Base-by-base conservation (phyloP, 257 asterid species). In the Solanum piurae region DNA sequence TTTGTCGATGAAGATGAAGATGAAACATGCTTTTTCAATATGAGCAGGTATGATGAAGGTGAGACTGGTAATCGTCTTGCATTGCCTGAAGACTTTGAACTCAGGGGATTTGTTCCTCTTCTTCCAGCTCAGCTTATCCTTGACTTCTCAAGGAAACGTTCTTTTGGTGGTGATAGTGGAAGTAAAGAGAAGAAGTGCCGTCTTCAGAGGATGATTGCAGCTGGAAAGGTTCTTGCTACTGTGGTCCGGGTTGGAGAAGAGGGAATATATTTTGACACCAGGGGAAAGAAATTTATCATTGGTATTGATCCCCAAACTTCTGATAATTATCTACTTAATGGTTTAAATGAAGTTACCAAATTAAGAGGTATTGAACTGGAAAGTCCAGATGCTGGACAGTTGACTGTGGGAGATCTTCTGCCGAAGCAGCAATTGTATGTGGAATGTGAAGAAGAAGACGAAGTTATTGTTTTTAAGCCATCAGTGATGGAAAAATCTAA, bases 41-140 rank as follows among this genome's bases (percentile, higher is more conserved):
- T 95, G 99, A 92, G 96, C 90, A 92, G 90, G 94, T 97, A 97
- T 91, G 98, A 93, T 80, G 98, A 94, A 88, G 90, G 92, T 76
- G 99, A 95, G 91, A 95, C 93, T 64, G 95, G 89, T 37, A 95
- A 97, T 86, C 91, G 98, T 69, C 94, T 94, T 86, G 98, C 99
- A 21, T 92, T 97, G 86, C 88, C 95, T 8, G 99, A 97, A 91
- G 99, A 97, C 90, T 92, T 94, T 83, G 99, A 97, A 87, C 89
- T 97, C 90, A 92, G 99, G 90, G 99, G 99, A 79, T 97, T 95
- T 87, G 87, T 93, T 86, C 99, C 99, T 83, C 95, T 97, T 89
- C 87, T 93, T 83, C 98, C 98, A 83, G 98, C 98, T 3, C 99
- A 97, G 46, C 92, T 92, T 77, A 95, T 95, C 87, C 98, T 97